Evolutionary conservation across 2,329 filamentous ascomycete species (phyloP).

Genomic region (Neoascochyta sp.): DNA sequence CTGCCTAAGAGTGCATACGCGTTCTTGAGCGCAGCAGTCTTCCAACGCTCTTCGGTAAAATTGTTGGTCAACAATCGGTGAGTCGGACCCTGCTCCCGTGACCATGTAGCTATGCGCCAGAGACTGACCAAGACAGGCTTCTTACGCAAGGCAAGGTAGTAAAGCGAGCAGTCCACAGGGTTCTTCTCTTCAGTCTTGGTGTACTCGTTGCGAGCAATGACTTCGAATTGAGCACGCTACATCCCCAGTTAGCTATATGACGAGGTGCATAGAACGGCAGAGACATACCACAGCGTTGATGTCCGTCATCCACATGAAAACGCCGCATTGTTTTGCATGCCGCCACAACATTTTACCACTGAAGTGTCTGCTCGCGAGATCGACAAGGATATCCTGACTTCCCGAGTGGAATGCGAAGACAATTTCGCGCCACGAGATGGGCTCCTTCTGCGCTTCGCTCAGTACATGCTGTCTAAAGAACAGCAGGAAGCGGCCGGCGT

Average conservation of each 20-base stretch:
- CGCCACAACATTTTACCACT: constrained; percentile 80
- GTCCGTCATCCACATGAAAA: constrained; percentile 94
- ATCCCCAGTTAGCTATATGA: background rate
- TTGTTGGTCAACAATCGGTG: constrained; percentile 81
- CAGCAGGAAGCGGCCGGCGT: constrained; percentile 80
- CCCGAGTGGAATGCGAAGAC: constrained; percentile 80
- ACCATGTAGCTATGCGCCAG: constrained; percentile 92
- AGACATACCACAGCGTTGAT: constrained; percentile 65
- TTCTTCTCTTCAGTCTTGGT: constrained; percentile 83
- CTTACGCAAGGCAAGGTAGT: constrained; percentile 86
- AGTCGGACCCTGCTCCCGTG: constrained; percentile 79
- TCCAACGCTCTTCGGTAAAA: constrained; percentile 83
- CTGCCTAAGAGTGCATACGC: constrained; percentile 93
- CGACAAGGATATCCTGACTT: constrained; percentile 84
- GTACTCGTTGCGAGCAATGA: constrained; percentile 91
- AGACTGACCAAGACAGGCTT: constrained; percentile 86
- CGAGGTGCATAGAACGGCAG: background rate
- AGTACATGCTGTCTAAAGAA: constrained; percentile 81
- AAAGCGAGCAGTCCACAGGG: constrained; percentile 84
- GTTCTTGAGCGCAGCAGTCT: constrained; percentile 87
- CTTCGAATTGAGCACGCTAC: constrained; percentile 75
- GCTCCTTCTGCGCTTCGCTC: constrained; percentile 58
- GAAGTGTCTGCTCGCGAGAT: constrained; percentile 76
- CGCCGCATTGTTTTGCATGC: constrained; percentile 76
- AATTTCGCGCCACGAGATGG: constrained; percentile 70